phyloP scores from a whole-genome alignment of 129 eudicot species.

The Flaveria robusta region DNA sequence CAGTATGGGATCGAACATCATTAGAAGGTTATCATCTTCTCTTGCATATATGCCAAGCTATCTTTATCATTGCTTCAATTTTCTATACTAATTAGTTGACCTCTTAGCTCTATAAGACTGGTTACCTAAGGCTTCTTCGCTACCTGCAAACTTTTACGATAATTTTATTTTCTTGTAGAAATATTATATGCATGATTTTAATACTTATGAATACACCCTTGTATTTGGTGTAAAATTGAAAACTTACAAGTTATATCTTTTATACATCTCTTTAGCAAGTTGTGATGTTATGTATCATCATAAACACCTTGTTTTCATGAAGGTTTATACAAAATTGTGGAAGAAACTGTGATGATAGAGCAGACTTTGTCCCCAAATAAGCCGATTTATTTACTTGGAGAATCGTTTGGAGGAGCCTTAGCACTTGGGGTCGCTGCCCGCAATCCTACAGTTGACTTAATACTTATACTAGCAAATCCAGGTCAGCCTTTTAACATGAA shows the following conservation, averaged over 20 bases:
- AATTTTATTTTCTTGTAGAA: not conserved
- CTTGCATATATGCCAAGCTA: not conserved
- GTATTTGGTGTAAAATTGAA: not conserved
- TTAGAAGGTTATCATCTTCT: constrained; percentile 47
- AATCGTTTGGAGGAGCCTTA: constrained; percentile 81
- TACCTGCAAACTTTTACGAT: not conserved
- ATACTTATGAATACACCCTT: not conserved
- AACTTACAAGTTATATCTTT: not conserved
- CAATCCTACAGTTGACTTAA: constrained; percentile 69
- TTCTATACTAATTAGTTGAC: not conserved
- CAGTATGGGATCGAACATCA: constrained; percentile 61
- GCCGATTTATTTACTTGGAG: constrained; percentile 84
- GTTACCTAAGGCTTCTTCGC: not conserved
- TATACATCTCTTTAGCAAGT: not conserved
- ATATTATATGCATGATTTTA: not conserved
- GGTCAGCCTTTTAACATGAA: constrained; percentile 39
- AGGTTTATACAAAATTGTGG: constrained; percentile 67
- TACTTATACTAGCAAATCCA: constrained; percentile 73
- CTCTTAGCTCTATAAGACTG: not conserved
- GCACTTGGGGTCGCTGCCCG: constrained; percentile 91
- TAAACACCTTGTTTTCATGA: constrained; percentile 17
- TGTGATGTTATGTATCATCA: not conserved
- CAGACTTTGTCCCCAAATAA: constrained; percentile 62
- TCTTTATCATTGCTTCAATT: not conserved
- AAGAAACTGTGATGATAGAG: constrained; percentile 59